Evolutionary conservation across 306 rosid species (phyloP).

Genomic region (Prunus armeniaca): DNA sequence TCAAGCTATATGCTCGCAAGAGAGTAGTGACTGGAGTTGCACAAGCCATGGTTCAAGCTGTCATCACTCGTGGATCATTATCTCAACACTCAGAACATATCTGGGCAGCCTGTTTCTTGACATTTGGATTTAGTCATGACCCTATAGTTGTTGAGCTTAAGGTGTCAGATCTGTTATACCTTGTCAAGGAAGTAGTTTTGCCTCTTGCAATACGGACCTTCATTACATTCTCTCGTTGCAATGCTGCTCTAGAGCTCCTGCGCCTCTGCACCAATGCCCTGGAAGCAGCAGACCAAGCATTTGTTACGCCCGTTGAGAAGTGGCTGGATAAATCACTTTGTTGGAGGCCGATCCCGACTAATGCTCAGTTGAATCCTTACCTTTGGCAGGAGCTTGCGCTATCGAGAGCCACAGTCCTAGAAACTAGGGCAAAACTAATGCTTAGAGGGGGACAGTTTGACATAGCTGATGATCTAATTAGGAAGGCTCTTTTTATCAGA

Average conservation of each 20-base stretch:
- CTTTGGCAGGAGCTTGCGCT: conserved; percentile 90
- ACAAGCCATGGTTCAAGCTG: conserved; percentile 73
- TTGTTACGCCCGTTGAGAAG: conserved; percentile 76
- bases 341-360: conserved; percentile 73
- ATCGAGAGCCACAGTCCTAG: conserved; percentile 73
- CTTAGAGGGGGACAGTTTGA: conserved; percentile 86
- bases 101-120: conserved; percentile 83
- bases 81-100: conserved; percentile 58
- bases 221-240: conserved; percentile 77
- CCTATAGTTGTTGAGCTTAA: conserved; percentile 67
- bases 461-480: conserved; percentile 69
- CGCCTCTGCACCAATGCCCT: conserved; percentile 71
- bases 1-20: conserved; percentile 62
- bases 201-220: conserved; percentile 77
- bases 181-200: conserved; percentile 62
- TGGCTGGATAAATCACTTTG: conserved; percentile 79
- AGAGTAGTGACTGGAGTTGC: conserved; percentile 57
- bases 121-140: conserved; percentile 77
- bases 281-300: conserved; percentile 87
- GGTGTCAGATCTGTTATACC: conserved; percentile 54
- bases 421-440: conserved; percentile 86
- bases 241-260: conserved; percentile 69
- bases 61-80: conserved; percentile 52
- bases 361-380: conserved; percentile 79
- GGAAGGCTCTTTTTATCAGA: conserved; percentile 79